These are phyloP conservation scores for Tulasnella sp. DNA, from an alignment of 768 basidiomycete species.

Conservation along the genomic window DNA sequence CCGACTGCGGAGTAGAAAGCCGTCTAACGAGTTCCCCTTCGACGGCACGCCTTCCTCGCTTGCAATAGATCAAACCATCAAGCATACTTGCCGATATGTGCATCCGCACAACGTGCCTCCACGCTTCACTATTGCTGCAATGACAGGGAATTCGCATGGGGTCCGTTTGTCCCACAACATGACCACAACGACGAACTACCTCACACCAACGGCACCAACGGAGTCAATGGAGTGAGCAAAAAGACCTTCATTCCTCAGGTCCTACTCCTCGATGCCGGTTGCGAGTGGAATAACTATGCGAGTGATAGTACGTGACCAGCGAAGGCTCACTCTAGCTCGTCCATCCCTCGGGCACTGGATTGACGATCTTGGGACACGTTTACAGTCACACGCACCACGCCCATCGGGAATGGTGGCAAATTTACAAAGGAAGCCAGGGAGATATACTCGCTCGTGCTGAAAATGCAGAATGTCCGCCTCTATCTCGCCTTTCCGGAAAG, in stretches of 20 bases:
- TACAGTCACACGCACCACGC: constrained; percentile 63
- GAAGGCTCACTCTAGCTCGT: neutral
- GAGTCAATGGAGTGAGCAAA: constrained; percentile 40
- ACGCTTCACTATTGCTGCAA: constrained; percentile 96
- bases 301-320: constrained; percentile 46
- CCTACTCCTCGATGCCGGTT: constrained; percentile 88
- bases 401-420: constrained; percentile 87
- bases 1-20: neutral
- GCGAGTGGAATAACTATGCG: constrained; percentile 72
- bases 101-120: constrained; percentile 75
- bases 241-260: constrained; percentile 44
- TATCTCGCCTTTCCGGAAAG: neutral
- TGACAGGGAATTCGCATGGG: constrained; percentile 79
- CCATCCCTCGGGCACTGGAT: neutral
- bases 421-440: constrained; percentile 73
- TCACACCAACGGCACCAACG: constrained; percentile 35
- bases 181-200: constrained; percentile 44
- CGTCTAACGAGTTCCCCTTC: neutral
- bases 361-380: constrained; percentile 25
- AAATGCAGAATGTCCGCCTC: constrained; percentile 71
- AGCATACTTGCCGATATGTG: constrained; percentile 90
- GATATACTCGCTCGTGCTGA: constrained; percentile 80
- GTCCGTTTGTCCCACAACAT: constrained; percentile 45
- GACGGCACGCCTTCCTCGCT: neutral
- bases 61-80: constrained; percentile 63